Evolutionary conservation across 345 rosid species (phyloP).

Genomic region (Populus davidiana): DNA sequence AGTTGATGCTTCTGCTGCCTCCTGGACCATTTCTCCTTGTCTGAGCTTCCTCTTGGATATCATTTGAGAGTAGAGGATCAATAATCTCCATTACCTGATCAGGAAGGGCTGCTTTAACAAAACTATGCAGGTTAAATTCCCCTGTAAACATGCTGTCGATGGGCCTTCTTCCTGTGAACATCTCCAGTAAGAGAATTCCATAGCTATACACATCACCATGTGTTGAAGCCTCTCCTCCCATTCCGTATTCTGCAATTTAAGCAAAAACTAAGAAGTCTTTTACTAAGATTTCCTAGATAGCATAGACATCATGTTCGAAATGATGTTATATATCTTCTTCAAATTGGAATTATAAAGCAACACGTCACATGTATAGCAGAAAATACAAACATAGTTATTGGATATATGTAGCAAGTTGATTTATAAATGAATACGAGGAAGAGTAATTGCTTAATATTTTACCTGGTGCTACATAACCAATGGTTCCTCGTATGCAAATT

Average conservation of each 20-base stretch:
- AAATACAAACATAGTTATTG: no score
- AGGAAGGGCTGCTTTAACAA: neutral
- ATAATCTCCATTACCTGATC: neutral
- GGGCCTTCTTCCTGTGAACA: conserved; percentile 8
- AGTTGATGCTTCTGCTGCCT: neutral
- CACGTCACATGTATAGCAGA: no score
- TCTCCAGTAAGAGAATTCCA: conserved; percentile 3
- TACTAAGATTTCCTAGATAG: no score
- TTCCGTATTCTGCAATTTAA: neutral
- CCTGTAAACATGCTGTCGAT: neutral
- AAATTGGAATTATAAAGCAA: no score
- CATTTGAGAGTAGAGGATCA: neutral
- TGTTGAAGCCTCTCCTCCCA: neutral
- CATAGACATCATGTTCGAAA: no score
- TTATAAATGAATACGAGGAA: neutral
- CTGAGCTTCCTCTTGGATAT: no score
- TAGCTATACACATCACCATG: neutral
- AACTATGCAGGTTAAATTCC: neutral
- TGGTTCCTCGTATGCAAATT: neutral
- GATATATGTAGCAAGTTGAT: neutral
- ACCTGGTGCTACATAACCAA: neutral
- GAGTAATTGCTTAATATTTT: neutral
- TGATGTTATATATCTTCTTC: no score
- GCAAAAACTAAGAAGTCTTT: neutral
- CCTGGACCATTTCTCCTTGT: no score